Evolutionary conservation across 768 basidiomycete species (phyloP).

Genomic region (Lentinula sp.): DNA sequence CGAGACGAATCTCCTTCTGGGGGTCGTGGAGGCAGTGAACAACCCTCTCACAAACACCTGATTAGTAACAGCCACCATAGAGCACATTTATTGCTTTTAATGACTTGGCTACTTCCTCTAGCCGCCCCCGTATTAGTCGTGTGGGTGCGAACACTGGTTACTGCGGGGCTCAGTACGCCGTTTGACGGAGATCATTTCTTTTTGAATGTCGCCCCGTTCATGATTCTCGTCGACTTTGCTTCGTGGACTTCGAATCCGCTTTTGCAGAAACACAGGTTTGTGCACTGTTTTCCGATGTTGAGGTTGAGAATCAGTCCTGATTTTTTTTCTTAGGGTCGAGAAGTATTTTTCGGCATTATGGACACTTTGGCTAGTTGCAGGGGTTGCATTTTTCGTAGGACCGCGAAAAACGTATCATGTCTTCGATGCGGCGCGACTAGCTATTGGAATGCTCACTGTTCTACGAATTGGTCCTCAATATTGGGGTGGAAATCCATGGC

Average conservation of each 20-base stretch:
- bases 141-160: slow-evolving; percentile 83
- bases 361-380: slow-evolving; percentile 44
- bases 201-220: slow-evolving; percentile 55
- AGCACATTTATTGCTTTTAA: slow-evolving; percentile 61
- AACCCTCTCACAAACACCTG: slow-evolving; percentile 1
- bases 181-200: slow-evolving; percentile 81
- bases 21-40: neutral
- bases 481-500: slow-evolving; percentile 37
- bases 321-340: slow-evolving; percentile 28
- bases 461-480: slow-evolving; percentile 44
- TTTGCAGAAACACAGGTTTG: slow-evolving; percentile 38
- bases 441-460: slow-evolving; percentile 38
- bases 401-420: slow-evolving; percentile 61
- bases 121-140: slow-evolving; percentile 75
- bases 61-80: slow-evolving; percentile 39
- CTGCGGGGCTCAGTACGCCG: slow-evolving; percentile 72
- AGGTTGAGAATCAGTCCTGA: slow-evolving; percentile 8
- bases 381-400: slow-evolving; percentile 58
- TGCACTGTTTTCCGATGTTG: slow-evolving; percentile 4
- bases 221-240: slow-evolving; percentile 57
- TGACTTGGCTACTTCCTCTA: slow-evolving; percentile 79
- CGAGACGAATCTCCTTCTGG: slow-evolving; percentile 10
- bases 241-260: slow-evolving; percentile 40
- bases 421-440: slow-evolving; percentile 54
- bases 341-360: slow-evolving; percentile 40